phyloP scores from a whole-genome alignment of 345 rosid genomes.

The Brassica juncea region DNA sequence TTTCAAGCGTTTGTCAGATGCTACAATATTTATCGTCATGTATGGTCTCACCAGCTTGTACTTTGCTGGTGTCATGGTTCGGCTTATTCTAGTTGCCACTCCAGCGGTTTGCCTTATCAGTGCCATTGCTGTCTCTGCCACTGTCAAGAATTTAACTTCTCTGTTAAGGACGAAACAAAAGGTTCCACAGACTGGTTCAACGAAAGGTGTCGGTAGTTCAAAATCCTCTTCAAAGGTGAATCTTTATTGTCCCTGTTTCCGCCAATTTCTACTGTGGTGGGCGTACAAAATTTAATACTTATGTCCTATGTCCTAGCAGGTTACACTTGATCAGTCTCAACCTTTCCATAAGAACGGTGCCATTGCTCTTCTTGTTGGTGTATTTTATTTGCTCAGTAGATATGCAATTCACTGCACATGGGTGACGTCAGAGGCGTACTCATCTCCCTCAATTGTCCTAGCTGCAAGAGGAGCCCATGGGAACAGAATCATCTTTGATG shows the following conservation, averaged over 20 bases:
- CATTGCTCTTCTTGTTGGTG: constrained; percentile 79
- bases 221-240: constrained; percentile 89
- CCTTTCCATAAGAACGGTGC: constrained; percentile 93
- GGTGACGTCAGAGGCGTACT: constrained; percentile 99
- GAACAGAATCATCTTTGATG: constrained; percentile 88
- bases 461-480: constrained; percentile 99
- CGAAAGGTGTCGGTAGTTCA: constrained; percentile 65
- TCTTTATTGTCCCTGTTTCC: constrained; percentile 5
- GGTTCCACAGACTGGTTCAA: constrained; percentile 58
- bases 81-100: constrained; percentile 94
- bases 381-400: constrained; percentile 85
- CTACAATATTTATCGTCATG: constrained; percentile 96
- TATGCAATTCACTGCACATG: constrained; percentile 93
- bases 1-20: constrained; percentile 93
- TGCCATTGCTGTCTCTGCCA: constrained; percentile 96
- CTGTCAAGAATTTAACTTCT: constrained; percentile 76
- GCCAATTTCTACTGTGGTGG: too few relatives aligned
- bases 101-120: constrained; percentile 97
- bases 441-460: constrained; percentile 96
- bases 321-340: constrained; percentile 85
- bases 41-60: constrained; percentile 99
- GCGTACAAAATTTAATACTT: not conserved
- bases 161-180: constrained; percentile 74
- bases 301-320: constrained; percentile 49
- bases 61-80: constrained; percentile 99